phyloP scores from a whole-genome alignment of 768 basidiomycete genomes.

The Phaffia australis region DNA sequence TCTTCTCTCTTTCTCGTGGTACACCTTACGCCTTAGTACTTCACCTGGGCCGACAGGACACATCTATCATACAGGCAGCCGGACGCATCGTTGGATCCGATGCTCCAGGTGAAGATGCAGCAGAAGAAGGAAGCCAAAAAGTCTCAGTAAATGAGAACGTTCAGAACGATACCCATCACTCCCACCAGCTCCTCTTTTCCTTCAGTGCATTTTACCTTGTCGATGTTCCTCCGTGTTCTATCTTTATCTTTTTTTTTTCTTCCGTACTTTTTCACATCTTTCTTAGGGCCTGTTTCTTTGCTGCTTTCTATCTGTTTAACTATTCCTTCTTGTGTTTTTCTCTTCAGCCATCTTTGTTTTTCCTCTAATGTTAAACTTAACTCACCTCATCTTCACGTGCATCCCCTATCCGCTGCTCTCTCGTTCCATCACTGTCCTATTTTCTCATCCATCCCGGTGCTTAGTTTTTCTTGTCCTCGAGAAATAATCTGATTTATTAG shows the following conservation, averaged over 20 bases:
- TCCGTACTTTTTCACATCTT: conserved; percentile 43
- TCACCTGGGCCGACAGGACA: too few relatives aligned
- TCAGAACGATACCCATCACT: not conserved
- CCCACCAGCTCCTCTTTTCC: not conserved
- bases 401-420: conserved; percentile 39
- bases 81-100: too few relatives aligned
- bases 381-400: too few relatives aligned
- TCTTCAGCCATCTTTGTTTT: not conserved
- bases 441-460: conserved; percentile 9
- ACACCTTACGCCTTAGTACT: too few relatives aligned
- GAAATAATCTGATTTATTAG: too few relatives aligned
- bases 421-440: conserved; percentile 39
- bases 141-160: not conserved
- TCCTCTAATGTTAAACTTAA: not conserved
- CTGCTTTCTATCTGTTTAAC: not conserved
- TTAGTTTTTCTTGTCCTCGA: not conserved
- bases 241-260: conserved; percentile 86
- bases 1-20: too few relatives aligned
- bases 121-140: too few relatives aligned
- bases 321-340: not conserved
- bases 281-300: conserved; percentile 11
- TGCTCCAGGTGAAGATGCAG: too few relatives aligned
- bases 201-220: not conserved
- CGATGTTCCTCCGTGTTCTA: conserved; percentile 24
- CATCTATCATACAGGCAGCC: too few relatives aligned